phyloP scores from a whole-genome alignment of 2,329 filamentous ascomycete genomes.

The Ophiocordyceps unilateralis region DNA sequence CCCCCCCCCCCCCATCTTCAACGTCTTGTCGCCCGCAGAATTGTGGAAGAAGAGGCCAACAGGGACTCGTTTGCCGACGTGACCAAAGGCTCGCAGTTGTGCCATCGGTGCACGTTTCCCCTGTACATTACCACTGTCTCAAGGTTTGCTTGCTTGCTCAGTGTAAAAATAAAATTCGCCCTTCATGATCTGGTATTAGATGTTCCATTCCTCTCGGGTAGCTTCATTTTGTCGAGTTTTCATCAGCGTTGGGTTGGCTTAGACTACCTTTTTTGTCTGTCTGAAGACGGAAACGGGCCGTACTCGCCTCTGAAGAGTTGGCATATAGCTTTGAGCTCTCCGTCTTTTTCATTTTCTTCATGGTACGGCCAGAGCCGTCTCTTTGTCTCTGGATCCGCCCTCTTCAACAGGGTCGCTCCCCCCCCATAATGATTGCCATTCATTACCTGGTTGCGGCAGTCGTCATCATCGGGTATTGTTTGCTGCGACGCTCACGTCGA shows the following conservation, averaged over 20 bases:
- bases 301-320: not conserved
- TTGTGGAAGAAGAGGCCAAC: no score
- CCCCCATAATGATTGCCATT: not conserved
- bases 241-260: not conserved
- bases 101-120: no score
- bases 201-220: not conserved
- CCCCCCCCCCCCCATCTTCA: no score
- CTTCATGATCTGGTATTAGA: not conserved
- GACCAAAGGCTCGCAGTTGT: no score
- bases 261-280: not conserved
- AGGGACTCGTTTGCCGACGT: no score
- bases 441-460: not conserved
- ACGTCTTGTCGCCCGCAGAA: not conserved
- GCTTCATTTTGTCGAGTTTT: not conserved
- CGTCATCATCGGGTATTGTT: not conserved
- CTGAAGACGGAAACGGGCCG: not conserved
- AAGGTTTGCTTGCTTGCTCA: no score
- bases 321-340: not conserved
- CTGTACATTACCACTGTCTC: no score
- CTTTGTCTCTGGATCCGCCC: not conserved
- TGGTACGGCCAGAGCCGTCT: not conserved
- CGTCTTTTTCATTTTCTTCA: not conserved
- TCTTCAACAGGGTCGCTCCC: not conserved
- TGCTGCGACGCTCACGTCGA: slow-evolving; percentile 5
- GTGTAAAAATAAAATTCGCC: no score